Base-by-base conservation (phyloP, 2,329 filamentous ascomycete species). In the Bipolaris sorokiniana region DNA sequence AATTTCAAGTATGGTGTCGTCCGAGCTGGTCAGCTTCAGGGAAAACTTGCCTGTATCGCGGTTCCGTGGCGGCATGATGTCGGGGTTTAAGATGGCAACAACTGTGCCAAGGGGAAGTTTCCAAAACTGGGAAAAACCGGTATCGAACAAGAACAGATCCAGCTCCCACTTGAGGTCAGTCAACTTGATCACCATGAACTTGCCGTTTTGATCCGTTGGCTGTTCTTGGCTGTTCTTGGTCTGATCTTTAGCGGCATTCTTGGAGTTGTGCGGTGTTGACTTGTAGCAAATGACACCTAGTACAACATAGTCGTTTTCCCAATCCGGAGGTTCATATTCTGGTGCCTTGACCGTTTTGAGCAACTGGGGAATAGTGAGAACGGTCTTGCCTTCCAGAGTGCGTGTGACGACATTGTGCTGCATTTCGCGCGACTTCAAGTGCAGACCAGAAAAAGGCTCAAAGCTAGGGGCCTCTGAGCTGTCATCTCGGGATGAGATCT, bases 61-160 rank as follows among this genome's bases (percentile, higher is more conserved):
- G 58, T 87, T 88, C 0, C 90, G 90, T 0, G 94, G 94, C 3
- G 94, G 92, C 87, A 99, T 91, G 66, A 98, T 89, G 16, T 83
- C 87, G 1, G 95, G 95, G 71, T 99, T 99, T 28, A 99, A 82
- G 23, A 99, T 90, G 5, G 94, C 95, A 54, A 99, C 82, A 1
- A 98, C 84, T 0, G 93, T 97, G n/a, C 95, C 95, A 1, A 91
- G 86, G 0, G 88, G 88, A n/a, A 98, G 81, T 72, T 96, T 96
- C 89, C 94, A 98, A 79, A 95, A 99, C 52, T 90, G 88, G 15
- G 91, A 89, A 68, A 98, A 97, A 6, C 92, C 96, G 0, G 89
- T 88, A 68, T 91, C 90, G 77, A 99, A 99, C 13, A 99, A 85
- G 68, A 92, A 98, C 40, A 98, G 84, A 63, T 98, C 93, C 11